Percentiles rank a stretch among this genome's conserved stretches.
Conservation (phyloP, 257 asterid species). For the Capsicum chinense region DNA sequence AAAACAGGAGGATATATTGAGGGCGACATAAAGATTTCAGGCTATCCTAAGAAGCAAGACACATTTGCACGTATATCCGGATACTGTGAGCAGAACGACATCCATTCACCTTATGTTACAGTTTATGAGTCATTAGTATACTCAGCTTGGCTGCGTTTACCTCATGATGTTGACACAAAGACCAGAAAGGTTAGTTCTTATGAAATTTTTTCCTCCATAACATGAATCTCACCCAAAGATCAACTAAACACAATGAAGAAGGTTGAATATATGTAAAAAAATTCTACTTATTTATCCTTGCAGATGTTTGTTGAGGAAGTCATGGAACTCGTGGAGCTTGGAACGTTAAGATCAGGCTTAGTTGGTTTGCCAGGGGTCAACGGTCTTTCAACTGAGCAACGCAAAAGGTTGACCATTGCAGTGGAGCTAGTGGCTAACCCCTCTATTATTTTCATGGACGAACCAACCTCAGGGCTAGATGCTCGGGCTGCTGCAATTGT, state of each 20-base stretch:
- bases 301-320: constrained; percentile 80
- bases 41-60: constrained; percentile 70
- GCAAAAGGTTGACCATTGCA: constrained; percentile 80
- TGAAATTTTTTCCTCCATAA: neutral
- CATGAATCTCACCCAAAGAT: neutral
- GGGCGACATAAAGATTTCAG: constrained; percentile 66
- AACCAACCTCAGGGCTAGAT: constrained; percentile 84
- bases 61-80: constrained; percentile 80
- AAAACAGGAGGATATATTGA: constrained; percentile 85
- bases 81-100: constrained; percentile 82
- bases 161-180: constrained; percentile 52
- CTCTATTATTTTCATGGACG: constrained; percentile 83
- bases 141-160: constrained; percentile 77
- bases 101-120: constrained; percentile 80
- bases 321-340: constrained; percentile 79
- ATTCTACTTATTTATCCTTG: neutral
- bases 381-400: constrained; percentile 82
- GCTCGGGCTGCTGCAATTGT: constrained; percentile 91
- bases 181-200: constrained; percentile 49
- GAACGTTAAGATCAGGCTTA: constrained; percentile 53
- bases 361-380: constrained; percentile 79
- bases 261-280: neutral
- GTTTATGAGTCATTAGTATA: constrained; percentile 70
- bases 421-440: constrained; percentile 88
- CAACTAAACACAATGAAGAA: neutral